phyloP scores from a whole-genome alignment of 2,329 filamentous ascomycete genomes.

The Diaporthe capsici region DNA sequence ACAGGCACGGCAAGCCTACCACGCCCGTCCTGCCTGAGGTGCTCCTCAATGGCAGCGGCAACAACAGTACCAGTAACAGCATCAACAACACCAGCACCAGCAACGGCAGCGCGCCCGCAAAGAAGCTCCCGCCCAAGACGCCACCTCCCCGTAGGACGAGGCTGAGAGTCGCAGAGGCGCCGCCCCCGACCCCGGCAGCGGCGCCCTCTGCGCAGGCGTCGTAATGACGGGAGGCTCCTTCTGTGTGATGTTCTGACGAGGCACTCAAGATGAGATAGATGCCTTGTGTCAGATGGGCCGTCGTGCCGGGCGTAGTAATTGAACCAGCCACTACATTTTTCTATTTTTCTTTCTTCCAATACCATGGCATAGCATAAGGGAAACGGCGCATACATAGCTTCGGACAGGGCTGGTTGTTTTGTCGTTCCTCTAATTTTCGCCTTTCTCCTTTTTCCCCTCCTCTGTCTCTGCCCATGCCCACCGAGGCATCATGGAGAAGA shows the following conservation, averaged over 20 bases:
- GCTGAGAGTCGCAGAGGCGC: constrained; percentile 35
- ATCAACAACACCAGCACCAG: neutral
- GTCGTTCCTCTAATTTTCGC: neutral
- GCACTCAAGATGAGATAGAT: neutral
- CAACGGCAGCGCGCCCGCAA: constrained; percentile 1
- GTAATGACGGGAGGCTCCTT: neutral
- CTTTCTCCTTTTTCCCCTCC: too few relatives aligned
- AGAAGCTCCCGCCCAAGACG: constrained; percentile 41
- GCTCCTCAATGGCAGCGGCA: constrained; percentile 20
- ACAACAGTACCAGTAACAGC: neutral
- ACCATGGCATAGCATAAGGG: constrained; percentile 29
- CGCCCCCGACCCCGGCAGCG: constrained; percentile 28
- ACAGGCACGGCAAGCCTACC: constrained; percentile 66
- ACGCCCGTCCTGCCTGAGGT: constrained; percentile 40
- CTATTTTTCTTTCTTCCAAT: neutral
- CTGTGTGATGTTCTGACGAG: neutral
- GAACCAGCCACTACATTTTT: neutral
- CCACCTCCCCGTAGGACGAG: constrained; percentile 41
- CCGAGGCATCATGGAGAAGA: neutral
- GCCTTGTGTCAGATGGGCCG: neutral
- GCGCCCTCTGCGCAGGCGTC: constrained; percentile 19
- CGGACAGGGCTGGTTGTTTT: constrained; percentile 16
- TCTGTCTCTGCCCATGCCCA: neutral
- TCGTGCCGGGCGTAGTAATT: neutral
- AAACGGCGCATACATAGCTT: constrained; percentile 27